These are phyloP conservation scores for Anastatica hierochuntica DNA, from an alignment of 345 rosid species.

Conservation along the genomic window DNA sequence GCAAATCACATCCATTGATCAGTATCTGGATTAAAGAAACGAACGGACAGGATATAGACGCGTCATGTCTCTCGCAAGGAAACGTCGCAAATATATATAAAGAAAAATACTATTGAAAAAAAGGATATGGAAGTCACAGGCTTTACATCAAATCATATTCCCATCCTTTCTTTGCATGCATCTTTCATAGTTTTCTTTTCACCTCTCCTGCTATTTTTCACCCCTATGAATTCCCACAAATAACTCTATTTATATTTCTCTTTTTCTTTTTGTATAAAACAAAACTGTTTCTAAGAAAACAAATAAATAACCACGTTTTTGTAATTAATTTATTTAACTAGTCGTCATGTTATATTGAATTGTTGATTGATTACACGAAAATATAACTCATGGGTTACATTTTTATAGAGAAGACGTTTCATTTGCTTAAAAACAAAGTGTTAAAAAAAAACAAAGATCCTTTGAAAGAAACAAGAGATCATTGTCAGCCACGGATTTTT, in stretches of 20 bases:
- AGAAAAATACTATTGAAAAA: neutral
- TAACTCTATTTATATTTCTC: neutral
- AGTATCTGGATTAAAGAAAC: neutral
- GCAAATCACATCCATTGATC: conserved; percentile 24
- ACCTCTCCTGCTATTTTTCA: conserved; percentile 8
- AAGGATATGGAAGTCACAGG: conserved; percentile 5
- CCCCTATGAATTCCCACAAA: conserved; percentile 12
- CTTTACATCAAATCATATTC: conserved; percentile 31
- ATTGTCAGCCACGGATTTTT: conserved; percentile 6
- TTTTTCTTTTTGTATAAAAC: neutral
- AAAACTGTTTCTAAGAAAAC: no score
- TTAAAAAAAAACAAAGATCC: neutral
- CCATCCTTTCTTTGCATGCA: conserved; percentile 23
- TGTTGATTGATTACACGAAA: no score
- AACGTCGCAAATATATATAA: conserved; percentile 5
- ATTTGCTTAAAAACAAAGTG: neutral
- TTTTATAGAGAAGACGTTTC: neutral
- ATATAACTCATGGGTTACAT: no score
- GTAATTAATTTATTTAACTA: no score
- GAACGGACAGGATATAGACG: conserved; percentile 20
- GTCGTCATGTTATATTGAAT: no score
- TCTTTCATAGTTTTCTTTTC: conserved; percentile 7
- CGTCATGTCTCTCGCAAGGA: conserved; percentile 19
- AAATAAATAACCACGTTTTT: no score
- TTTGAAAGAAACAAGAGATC: neutral